These are phyloP conservation scores for Botrytis porri DNA, from an alignment of 2,329 filamentous ascomycete species.

Conservation along the genomic window DNA sequence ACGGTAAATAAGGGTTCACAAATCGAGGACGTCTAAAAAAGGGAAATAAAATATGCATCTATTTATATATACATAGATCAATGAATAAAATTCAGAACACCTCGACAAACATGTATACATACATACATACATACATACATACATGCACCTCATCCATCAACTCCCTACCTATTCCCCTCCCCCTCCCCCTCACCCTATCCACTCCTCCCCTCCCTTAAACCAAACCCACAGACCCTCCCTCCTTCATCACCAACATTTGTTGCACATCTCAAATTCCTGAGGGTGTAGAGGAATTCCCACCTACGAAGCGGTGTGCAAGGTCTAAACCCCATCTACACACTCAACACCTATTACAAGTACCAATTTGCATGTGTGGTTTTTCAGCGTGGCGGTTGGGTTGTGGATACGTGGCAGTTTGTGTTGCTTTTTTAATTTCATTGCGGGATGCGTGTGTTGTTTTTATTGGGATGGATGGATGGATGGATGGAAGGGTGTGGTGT, in stretches of 20 bases:
- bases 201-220: neutral
- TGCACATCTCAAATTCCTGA: neutral
- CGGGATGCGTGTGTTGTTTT: neutral
- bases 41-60: neutral
- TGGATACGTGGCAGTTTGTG: neutral
- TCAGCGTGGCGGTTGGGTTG: neutral
- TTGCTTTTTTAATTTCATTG: neutral
- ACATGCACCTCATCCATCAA: neutral
- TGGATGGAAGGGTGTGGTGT: neutral
- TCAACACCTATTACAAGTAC: neutral
- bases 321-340: neutral
- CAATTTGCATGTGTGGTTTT: neutral
- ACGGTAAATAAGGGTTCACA: neutral
- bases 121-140: neutral
- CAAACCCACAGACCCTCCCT: neutral
- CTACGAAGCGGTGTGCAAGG: neutral
- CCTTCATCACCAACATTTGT: neutral
- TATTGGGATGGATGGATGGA: neutral
- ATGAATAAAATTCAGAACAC: neutral
- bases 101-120: neutral
- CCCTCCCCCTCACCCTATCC: neutral
- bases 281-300: neutral
- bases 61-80: neutral
- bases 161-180: neutral
- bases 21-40: fast-evolving